Percentiles rank a stretch among this genome's conserved stretches.
Evolutionary conservation across 2,329 filamentous ascomycete genomes (phyloP).

Genomic region (Fusarium abutilonis): DNA sequence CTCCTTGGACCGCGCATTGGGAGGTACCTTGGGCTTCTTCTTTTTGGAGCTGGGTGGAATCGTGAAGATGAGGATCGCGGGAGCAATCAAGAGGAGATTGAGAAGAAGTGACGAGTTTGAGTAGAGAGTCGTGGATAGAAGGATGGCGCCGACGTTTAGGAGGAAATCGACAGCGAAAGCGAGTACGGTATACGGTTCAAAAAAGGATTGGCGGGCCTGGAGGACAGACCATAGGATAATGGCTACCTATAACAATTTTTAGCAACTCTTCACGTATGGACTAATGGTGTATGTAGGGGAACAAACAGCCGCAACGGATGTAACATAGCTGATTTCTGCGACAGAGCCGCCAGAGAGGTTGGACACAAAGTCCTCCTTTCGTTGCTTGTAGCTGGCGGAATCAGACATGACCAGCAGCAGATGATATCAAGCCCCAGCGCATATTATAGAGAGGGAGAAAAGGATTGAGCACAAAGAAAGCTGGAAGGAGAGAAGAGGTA

Average conservation of each 20-base stretch:
- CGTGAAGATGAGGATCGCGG: conserved; percentile 71
- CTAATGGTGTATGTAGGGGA: neutral
- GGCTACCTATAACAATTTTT: conserved; percentile 67
- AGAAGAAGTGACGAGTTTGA: conserved; percentile 78
- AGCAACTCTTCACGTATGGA: conserved; percentile 15
- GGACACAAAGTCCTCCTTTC: conserved; percentile 96
- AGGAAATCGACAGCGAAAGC: conserved; percentile 83
- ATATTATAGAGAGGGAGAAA: conserved; percentile 17
- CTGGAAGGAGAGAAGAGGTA: conserved; percentile 9
- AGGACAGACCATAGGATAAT: conserved; percentile 89
- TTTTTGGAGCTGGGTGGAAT: conserved; percentile 56
- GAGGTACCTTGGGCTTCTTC: conserved; percentile 61
- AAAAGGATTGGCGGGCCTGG: conserved; percentile 85
- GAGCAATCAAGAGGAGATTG: conserved; percentile 76
- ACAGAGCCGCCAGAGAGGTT: conserved; percentile 85
- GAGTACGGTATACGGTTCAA: conserved; percentile 75
- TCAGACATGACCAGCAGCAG: conserved; percentile 49
- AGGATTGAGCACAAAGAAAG: conserved; percentile 8
- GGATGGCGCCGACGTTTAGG: conserved; percentile 82
- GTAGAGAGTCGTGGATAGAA: conserved; percentile 89
- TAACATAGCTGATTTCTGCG: conserved; percentile 86
- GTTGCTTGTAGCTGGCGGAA: conserved; percentile 78
- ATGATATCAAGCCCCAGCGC: conserved; percentile 15
- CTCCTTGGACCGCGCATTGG: conserved; percentile 53
- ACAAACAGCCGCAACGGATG: conserved; percentile 81